Evolutionary conservation across 2,329 filamentous ascomycete genomes (phyloP), one percentile per base, ranked within the genome.

Genomic region (Ophiosphaerella narmari): DNA sequence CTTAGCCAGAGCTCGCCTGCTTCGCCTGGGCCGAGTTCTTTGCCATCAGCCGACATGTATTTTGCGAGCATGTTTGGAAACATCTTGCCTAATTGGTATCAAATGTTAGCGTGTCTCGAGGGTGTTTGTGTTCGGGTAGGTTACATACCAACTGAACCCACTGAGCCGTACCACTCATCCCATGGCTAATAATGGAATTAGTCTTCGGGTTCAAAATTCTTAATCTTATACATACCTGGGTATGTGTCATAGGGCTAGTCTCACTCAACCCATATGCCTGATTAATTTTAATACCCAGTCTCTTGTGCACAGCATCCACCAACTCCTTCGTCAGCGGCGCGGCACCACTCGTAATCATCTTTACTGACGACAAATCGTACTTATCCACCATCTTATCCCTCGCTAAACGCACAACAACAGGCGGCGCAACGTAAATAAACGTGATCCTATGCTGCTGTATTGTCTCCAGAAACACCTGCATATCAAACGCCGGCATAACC

Each of bases 321-420:
- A 97, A 81, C 53, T 96, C 90, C 32, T 80, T 78, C 0, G 90
- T 91, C 32, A 96, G 77, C 0, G 92, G 92, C 1, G 92, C 92
- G 0, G 91, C 92, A 21, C 89, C 92, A 0, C 85, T 91, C 73
- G 91, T 94, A 75, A 96, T 79, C 83, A 91, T 91, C 44, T 88
- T 87, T 16, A 97, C 65, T 2, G 82, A 86, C 4, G 83, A 85
- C 16, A 97, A 78, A 70, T 97, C 85, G 74, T 94, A 96, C 58
- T 90, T 87, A 44, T 83, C 81, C 4, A 96, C 86, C 11, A 86
- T 69, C 0, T 91, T 90, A 61, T 89, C 83, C 70, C 96, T 94
- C 52, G 86, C 83, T 0, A 97, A 81, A 0, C 86, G 80, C 3
- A 97, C 82, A 1, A 95, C 82, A 4, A 97, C 85, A 0, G 92